phyloP scores from a whole-genome alignment of 192 early-diverging fungal genomes.

The Ambispora gerdemannii region DNA sequence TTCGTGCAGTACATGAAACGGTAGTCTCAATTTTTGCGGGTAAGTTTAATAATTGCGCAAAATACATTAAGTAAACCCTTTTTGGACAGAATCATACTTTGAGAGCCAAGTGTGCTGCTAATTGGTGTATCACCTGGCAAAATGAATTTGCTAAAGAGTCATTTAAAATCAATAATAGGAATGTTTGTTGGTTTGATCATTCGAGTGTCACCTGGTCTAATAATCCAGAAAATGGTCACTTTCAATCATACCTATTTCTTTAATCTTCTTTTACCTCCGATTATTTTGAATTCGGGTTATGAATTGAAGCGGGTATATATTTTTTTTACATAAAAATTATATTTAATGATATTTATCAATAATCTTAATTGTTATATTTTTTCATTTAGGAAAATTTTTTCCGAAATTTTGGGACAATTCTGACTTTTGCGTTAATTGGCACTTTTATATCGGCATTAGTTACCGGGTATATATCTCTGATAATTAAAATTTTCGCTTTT shows the following conservation, averaged over 20 bases:
- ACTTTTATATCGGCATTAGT: constrained; percentile 90
- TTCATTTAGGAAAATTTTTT: constrained; percentile 77
- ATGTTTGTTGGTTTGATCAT: constrained; percentile 69
- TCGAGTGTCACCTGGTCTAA: constrained; percentile 50
- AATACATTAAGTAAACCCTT: constrained; percentile 31
- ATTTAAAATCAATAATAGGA: constrained; percentile 35
- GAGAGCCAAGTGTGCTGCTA: too few relatives aligned
- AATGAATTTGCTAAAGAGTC: background rate
- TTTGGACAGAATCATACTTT: too few relatives aligned
- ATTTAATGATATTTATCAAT: too few relatives aligned
- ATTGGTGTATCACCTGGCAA: background rate
- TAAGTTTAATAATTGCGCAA: too few relatives aligned
- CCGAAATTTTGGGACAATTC: constrained; percentile 82
- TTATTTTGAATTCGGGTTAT: constrained; percentile 96
- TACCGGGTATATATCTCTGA: constrained; percentile 60
- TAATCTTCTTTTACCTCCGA: constrained; percentile 94
- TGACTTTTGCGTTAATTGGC: constrained; percentile 91
- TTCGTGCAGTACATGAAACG: constrained; percentile 92
- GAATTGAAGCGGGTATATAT: constrained; percentile 77
- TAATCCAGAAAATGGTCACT: constrained; percentile 78
- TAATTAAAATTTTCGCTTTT: constrained; percentile 12
- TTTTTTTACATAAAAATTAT: too few relatives aligned
- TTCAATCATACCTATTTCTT: constrained; percentile 93
- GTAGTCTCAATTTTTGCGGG: constrained; percentile 93
- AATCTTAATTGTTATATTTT: too few relatives aligned